Evolutionary conservation across 768 basidiomycete genomes (phyloP), one percentile per base, ranked within the genome.

Genomic region (Symmetrospora coprosmae): DNA sequence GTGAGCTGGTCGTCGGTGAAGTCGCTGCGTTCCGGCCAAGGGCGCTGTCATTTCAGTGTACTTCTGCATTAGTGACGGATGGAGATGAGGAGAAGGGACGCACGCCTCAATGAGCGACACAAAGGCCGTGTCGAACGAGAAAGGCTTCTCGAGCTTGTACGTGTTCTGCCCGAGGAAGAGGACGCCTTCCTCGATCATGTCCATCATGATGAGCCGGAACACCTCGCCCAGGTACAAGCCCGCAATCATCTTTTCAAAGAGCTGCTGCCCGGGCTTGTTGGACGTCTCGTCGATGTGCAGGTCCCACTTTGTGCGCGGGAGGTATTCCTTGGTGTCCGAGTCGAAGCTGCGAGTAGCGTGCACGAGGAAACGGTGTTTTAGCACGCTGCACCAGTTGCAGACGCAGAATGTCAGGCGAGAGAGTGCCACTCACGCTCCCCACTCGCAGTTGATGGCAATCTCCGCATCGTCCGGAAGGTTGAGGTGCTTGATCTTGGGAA

Each of bases 361-460:
- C n/a, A n/a, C n/a, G 90, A 91, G 56, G 91, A 68, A 68, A 69
- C 69, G 60, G 68, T 72, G 66, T 69, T 30, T 11, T 9, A 27
- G 33, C 17, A 8, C 8, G 35, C 35, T 9, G 17, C 8, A 37
- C 8, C 13, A 41, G 25, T 34, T 41, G 45, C 4, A n/a, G 27
- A 34, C 25, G 11, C 17, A n/a, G 35, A 31, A 30, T 6, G 16
- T 49, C 6, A 6, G 48, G 27, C 19, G 14, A 49, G 11, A 34
- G 38, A 5, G 19, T 19, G 11, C 5, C 19, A 47, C 38, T 37
- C 23, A 60, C 50, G 84, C 52, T 30, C 39, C 52, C 85, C 86
- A 90, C 81, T 91, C 87, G 74, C 92, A 92, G 72, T 97, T 97
- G 71, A 99, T 96, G 4, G 83, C 92, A 80, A 99, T 94, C 52